A percentile compares a stretch with the other conserved stretches of the same genome.
Evolutionary conservation across 1,139 yeast species (phyloP).

Genomic region (Kurtzmaniella quercitrusa): DNA sequence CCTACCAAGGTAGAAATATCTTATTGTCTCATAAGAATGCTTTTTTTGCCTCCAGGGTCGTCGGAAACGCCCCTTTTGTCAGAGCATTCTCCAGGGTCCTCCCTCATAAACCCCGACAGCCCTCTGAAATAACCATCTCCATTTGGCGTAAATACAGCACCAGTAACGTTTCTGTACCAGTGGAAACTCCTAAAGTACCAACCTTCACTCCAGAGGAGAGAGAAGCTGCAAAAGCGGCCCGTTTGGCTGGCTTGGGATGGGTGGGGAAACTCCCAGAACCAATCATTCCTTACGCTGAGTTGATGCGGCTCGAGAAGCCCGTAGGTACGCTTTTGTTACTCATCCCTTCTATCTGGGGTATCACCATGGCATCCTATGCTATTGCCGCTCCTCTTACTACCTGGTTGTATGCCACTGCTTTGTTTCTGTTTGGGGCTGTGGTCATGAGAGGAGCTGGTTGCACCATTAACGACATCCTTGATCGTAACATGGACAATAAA

Average conservation of each 20-base stretch:
- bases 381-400: slow-evolving; percentile 63
- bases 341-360: slow-evolving; percentile 79
- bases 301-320: slow-evolving; percentile 90
- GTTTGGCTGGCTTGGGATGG: slow-evolving; percentile 58
- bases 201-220: slow-evolving; percentile 52
- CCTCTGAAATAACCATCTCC: neutral
- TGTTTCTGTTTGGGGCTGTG: slow-evolving; percentile 80
- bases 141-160: neutral
- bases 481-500: slow-evolving; percentile 73
- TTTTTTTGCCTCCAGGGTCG: no score
- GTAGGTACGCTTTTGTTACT: slow-evolving; percentile 84
- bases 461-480: slow-evolving; percentile 86
- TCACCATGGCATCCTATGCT: slow-evolving; percentile 79
- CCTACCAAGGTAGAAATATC: no score
- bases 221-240: slow-evolving; percentile 50
- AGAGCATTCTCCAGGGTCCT: neutral
- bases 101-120: no score
- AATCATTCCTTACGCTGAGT: slow-evolving; percentile 85
- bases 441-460: slow-evolving; percentile 99
- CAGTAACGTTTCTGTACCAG: neutral
- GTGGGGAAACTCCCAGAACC: slow-evolving; percentile 62
- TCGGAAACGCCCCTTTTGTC: no score
- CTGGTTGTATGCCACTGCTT: slow-evolving; percentile 52
- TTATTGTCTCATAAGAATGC: no score
- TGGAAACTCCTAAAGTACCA: slow-evolving; percentile 2